Evolutionary conservation across 106 monocot species (phyloP).

Genomic region (Dioscorea dumetorum): DNA sequence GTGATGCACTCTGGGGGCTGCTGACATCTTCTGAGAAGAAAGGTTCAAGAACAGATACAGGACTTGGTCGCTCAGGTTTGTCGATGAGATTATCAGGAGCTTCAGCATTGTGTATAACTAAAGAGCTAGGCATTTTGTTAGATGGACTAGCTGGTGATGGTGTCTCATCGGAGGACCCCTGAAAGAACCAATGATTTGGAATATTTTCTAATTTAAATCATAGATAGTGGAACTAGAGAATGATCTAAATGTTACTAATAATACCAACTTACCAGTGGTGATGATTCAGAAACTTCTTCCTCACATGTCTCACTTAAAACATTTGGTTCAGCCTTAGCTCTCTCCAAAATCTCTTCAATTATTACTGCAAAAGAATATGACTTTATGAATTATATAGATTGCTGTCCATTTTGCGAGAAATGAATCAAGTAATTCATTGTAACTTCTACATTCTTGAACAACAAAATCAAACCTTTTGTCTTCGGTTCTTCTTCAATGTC

Average conservation of each 20-base stretch:
- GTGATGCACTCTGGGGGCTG: conserved; percentile 24
- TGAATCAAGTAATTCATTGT: neutral
- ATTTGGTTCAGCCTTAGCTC: conserved; percentile 1
- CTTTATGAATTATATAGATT: too few relatives aligned
- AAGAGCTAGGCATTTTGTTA: conserved; percentile 11
- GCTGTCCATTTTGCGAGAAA: neutral
- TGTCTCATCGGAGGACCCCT: conserved; percentile 15
- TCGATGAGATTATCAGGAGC: conserved; percentile 24
- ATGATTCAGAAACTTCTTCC: conserved; percentile 13
- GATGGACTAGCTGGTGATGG: conserved; percentile 6
- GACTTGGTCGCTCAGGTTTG: conserved; percentile 36
- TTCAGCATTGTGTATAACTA: conserved; percentile 14
- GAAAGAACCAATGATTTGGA: conserved; percentile 1
- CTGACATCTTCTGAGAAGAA: conserved; percentile 39
- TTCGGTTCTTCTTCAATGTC: conserved; percentile 5
- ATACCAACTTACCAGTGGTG: conserved; percentile 19
- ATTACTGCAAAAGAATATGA: conserved; percentile 11
- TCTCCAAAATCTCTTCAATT: conserved; percentile 8
- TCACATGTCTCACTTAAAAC: conserved; percentile 10
- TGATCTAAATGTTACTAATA: neutral
- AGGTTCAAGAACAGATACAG: conserved; percentile 53
- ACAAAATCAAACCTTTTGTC: conserved; percentile 15
- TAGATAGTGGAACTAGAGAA: neutral
- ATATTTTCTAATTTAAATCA: neutral
- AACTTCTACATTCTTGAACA: neutral